Evolutionary conservation across 768 basidiomycete genomes (phyloP), one percentile per base, ranked within the genome.

Genomic region (Dioszegia crocea): DNA sequence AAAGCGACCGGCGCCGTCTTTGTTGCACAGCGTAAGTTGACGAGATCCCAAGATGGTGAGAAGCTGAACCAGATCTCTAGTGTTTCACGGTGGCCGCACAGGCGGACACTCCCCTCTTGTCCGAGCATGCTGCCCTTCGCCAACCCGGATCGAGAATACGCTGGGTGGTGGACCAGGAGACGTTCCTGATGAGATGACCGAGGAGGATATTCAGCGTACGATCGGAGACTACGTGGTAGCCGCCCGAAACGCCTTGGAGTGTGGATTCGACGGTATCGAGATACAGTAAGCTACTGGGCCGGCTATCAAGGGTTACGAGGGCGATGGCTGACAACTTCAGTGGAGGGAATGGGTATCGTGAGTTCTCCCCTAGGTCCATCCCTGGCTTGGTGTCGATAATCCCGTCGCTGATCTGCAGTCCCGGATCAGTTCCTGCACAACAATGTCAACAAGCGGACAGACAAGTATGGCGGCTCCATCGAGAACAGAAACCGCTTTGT

Each of bases 191-290:
- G 62, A 56, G 24, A 67, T 74, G 67, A 64, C 62, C 14, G 31
- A 52, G n/a, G 65, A 67, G 44, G 73, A 71, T 41, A 74, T 71
- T 17, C 27, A 43, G 33, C 30, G 45, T 30, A 65, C 60, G 14
- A 58, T 63, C 14, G 59, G 43, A 9, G 64, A 67, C 33, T 83
- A 76, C 73, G 80, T 77, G 53, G 63, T 79, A 53, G 81, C 82
- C 1, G 83, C 82, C 1, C 54, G 77, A 29, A 81, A 81, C 45
- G 82, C 83, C 1, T 81, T 81, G 44, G 76, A 78, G 51, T 82
- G 82, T n/a, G 84, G 83, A 2, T 84, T 83, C 63, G 83, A 84
- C 62, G 83, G 83, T 4, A 80, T 83, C 26, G 83, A 84, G 73
- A 62, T 70, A 21, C 68, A 70, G 49, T 51, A 23, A 23, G 49